Evolutionary conservation across 1,139 yeast genomes (phyloP), one percentile per base, ranked within the genome.

Genomic region (Diutina rugosa): DNA sequence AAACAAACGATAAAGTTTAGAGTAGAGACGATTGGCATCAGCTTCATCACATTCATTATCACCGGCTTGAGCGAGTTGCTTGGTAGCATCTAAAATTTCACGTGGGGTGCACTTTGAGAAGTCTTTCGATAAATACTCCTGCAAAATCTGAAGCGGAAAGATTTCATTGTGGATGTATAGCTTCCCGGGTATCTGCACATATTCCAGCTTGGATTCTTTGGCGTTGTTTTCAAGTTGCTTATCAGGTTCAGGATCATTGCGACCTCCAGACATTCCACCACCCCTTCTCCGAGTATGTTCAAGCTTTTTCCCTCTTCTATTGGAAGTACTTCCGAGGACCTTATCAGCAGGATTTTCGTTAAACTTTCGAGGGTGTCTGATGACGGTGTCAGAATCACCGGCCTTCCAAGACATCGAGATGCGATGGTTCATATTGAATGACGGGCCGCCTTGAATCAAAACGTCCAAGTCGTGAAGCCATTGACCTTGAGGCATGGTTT

Each of bases 161-260:
- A 59, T 57, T 16, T 59, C 56, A 46, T 67, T 64, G 54, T 70
- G 69, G 21, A 72, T 58, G 52, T 61, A 63, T 21, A 66, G 60
- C 46, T 63, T 60, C 30, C 64, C 67, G 0, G 68, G 69, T 26
- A 67, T 62, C 58, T 67, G 69, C 41, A 56, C 58, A 55, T 65
- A 63, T 28, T 41, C 48, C 12, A 12, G 12, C 5, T n/a, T 47
- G n/a, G 9, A 14, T n/a, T 14, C 18, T 14, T 26, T 14, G 14
- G 12, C 12, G 7, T 10, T 47, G 6, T n/a, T 26, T 9, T 46
- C 7, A 4, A 16, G 51, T 6, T 30, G 51, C 12, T 47, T 35
- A 5, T 35, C 16, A n/a, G 41, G 41, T 35, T 35, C 14, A n/a
- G 14, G 14, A n/a, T 35, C 5, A 35, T 35, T 10, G 41, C 41